Conservation (phyloP, 2,329 filamentous ascomycete species). For the Aspergillus ustus region DNA sequence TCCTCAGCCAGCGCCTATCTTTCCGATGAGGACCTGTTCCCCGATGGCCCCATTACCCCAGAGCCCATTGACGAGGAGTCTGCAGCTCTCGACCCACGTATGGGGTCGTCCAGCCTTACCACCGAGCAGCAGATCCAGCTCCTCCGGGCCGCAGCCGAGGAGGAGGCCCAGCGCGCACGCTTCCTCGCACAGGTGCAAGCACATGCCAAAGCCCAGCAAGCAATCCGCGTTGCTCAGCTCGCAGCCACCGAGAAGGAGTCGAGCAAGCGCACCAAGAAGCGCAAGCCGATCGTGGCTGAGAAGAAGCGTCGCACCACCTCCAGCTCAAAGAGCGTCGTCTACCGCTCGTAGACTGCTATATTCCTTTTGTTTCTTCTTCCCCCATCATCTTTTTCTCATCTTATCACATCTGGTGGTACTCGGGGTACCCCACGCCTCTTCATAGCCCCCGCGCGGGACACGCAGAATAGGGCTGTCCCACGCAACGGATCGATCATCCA, state of each 20-base stretch:
- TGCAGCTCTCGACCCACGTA: slow-evolving; percentile 27
- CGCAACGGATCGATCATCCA: not conserved
- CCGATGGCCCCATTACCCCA: slow-evolving; percentile 34
- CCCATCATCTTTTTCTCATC: slow-evolving; percentile 2
- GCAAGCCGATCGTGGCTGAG: slow-evolving; percentile 30
- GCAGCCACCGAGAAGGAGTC: slow-evolving; percentile 30
- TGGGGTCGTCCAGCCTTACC: slow-evolving; percentile 34
- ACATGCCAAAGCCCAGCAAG: slow-evolving; percentile 46
- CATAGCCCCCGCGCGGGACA: not conserved
- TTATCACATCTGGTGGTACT: not conserved
- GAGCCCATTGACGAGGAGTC: slow-evolving; percentile 37
- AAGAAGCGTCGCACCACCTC: slow-evolving; percentile 33
- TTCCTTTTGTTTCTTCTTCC: not conserved
- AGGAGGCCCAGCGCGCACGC: slow-evolving; percentile 42
- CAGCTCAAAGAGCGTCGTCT: slow-evolving; percentile 19
- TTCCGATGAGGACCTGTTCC: slow-evolving; percentile 49
- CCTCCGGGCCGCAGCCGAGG: slow-evolving; percentile 40
- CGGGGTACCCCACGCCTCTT: not conserved
- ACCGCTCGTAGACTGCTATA: slow-evolving; percentile 17
- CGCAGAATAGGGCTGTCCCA: not conserved
- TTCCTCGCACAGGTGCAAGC: slow-evolving; percentile 48
- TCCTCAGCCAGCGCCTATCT: slow-evolving; percentile 45
- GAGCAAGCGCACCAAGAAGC: slow-evolving; percentile 35
- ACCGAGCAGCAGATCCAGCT: slow-evolving; percentile 47
- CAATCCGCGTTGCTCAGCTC: slow-evolving; percentile 41